Evolutionary conservation across 495 filamentous ascomycete species (phyloP).

Genomic region (Amorphotheca resinae): DNA sequence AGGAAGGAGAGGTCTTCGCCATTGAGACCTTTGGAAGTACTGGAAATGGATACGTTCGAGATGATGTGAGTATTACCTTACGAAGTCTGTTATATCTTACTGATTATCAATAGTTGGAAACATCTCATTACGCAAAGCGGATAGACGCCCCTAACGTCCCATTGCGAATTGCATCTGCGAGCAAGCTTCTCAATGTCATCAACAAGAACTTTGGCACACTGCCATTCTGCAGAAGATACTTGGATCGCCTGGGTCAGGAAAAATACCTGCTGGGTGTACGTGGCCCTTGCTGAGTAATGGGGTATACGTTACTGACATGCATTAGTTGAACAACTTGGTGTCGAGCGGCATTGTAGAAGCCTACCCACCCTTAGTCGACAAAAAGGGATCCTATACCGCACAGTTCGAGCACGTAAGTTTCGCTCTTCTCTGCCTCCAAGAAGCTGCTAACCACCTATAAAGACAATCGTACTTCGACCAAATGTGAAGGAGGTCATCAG

Average conservation of each 20-base stretch:
- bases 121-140: conserved; percentile 62
- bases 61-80: conserved; percentile 42
- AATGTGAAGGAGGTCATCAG: conserved; percentile 90
- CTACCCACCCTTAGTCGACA: conserved; percentile 80
- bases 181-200: conserved; percentile 71
- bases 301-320: neutral
- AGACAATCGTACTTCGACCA: conserved; percentile 81
- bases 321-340: conserved; percentile 69
- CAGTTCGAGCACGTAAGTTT: conserved; percentile 84
- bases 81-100: neutral
- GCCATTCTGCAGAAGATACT: conserved; percentile 74
- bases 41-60: conserved; percentile 71
- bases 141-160: conserved; percentile 53
- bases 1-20: conserved; percentile 85
- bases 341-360: conserved; percentile 73
- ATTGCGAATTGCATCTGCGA: conserved; percentile 61
- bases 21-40: conserved; percentile 94
- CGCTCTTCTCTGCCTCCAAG: conserved; percentile 3
- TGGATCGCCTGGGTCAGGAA: conserved; percentile 76
- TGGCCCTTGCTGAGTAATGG: conserved; percentile 1
- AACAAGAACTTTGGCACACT: conserved; percentile 87
- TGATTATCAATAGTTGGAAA: conserved; percentile 39
- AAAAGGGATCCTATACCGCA: conserved; percentile 90
- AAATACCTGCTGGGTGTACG: conserved; percentile 78
- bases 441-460: neutral